Evolutionary conservation across 192 early-diverging fungal species (phyloP), one percentile per base, ranked within the genome.

Genomic region (Entomortierella parvispora): DNA sequence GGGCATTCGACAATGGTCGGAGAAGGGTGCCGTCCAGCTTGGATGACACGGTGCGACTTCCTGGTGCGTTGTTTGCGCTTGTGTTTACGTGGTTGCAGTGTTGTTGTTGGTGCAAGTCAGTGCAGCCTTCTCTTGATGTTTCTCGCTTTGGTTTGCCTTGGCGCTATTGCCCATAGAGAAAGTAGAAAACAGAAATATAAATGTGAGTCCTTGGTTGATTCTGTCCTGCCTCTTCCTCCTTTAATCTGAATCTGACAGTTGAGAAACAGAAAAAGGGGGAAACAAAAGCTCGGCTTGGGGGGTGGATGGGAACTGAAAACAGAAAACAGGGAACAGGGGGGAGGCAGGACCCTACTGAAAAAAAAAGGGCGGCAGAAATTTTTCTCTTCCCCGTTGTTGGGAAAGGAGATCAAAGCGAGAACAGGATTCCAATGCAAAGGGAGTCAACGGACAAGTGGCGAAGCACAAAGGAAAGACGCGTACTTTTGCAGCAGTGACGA

Each of bases 1-100:
- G 33, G 61, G 56, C 69, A 59, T 54, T 56, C 29, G 51, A 22
- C 34, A 50, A 37, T 25, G 10, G 2, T 34, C 5, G 4, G 33
- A 12, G 32, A 8, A 12, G n/a, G 31, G 54, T 7, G 2, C 31
- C 7, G 18, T 5, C 5, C 29, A 34, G 54, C 3, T 29, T 33
- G 53, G 53, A 56, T 10, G 51, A 31, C 51, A 53, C 32, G 18
- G 14, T 12, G 34, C 34, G 31, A 22, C 28, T n/a, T 55, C 32
- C n/a, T 25, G 32, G 32, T 53, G 51, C 51, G n/a, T 31, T 53
- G 51, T 31, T 15, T 18, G 51, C 28, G 51, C 32, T 53, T 31
- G 28, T 53, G 28, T 53, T n/a, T 31, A 2, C 25, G 14, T 53
- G 23, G 15, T 53, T 5, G 12, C 25, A 3, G 22, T 51, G 12